A percentile compares a stretch with the other conserved stretches of the same genome.
Evolutionary conservation across 768 basidiomycete species (phyloP).

Genomic region (Leccinum broughii): DNA sequence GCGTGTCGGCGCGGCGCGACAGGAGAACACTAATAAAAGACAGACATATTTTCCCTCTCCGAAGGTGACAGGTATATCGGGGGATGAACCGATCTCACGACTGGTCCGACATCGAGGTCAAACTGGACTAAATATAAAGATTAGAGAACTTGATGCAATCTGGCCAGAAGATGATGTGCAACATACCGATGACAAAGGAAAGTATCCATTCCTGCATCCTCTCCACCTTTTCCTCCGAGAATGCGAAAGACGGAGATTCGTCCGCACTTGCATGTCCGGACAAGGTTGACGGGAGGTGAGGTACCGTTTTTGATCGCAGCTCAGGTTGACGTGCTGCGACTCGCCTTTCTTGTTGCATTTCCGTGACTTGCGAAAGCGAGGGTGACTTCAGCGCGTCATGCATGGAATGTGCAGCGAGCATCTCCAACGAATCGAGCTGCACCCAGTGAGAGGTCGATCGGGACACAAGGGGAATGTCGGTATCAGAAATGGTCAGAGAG

Average conservation of each 20-base stretch:
- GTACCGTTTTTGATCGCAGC: constrained; percentile 49
- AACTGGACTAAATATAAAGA: constrained; percentile 64
- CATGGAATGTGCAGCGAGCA: neutral
- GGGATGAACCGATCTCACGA: constrained; percentile 70
- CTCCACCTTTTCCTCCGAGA: constrained; percentile 46
- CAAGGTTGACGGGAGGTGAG: constrained; percentile 36
- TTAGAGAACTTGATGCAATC: neutral
- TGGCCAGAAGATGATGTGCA: neutral
- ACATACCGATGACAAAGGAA: constrained; percentile 62
- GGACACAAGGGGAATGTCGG: constrained; percentile 23
- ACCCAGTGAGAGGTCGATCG: constrained; percentile 17
- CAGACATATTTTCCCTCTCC: constrained; percentile 81
- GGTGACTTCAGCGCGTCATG: constrained; percentile 32
- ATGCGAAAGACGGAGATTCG: constrained; percentile 43
- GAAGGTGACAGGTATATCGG: constrained; percentile 59
- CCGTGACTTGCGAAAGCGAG: constrained; percentile 34
- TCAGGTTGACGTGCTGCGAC: constrained; percentile 27
- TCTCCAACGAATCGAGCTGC: constrained; percentile 6
- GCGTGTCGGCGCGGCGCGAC: constrained; percentile 7
- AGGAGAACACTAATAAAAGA: neutral
- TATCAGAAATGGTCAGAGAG: constrained; percentile 26
- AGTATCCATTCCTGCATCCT: constrained; percentile 68
- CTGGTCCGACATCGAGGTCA: constrained; percentile 85
- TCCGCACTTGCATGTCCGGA: constrained; percentile 33
- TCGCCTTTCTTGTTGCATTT: constrained; percentile 17